Evolutionary conservation across 2,329 filamentous ascomycete species (phyloP).

Genomic region (Ascochyta rabiei): DNA sequence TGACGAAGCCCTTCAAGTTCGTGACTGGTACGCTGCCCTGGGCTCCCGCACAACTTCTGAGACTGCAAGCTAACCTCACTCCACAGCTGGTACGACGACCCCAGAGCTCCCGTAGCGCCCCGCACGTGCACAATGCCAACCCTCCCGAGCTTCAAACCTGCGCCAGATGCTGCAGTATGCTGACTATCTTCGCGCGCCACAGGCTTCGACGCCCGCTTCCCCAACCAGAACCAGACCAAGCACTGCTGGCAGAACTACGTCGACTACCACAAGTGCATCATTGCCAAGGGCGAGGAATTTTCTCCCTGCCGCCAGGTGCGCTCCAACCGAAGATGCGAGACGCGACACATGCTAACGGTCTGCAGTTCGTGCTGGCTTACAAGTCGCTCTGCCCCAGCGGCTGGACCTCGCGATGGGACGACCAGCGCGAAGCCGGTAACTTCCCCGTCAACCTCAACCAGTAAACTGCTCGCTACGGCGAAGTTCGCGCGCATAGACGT

Average conservation of each 20-base stretch:
- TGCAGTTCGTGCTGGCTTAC: conserved; percentile 94
- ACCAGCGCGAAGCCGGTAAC: conserved; percentile 78
- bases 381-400: conserved; percentile 94
- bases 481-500: conserved; percentile 25
- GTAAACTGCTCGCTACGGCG: conserved; percentile 30
- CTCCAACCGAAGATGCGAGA: not conserved
- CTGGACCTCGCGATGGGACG: conserved; percentile 95
- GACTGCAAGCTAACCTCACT: conserved; percentile 38
- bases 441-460: conserved; percentile 48
- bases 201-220: conserved; percentile 99
- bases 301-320: conserved; percentile 92
- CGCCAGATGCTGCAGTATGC: conserved; percentile 14
- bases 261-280: conserved; percentile 99
- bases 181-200: conserved; percentile 31
- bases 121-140: conserved; percentile 8
- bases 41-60: conserved; percentile 17
- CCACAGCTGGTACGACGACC: conserved; percentile 49
- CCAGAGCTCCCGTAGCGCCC: conserved; percentile 15
- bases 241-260: conserved; percentile 99
- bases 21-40: conserved; percentile 80
- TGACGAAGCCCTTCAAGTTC: conserved; percentile 99
- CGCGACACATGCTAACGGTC: conserved; percentile 12
- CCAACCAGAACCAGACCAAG: conserved; percentile 97
- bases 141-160: not conserved
- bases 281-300: conserved; percentile 98